Conservation (phyloP, 192 early-diverging fungal genomes). For the Linnemannia schmuckeri region DNA sequence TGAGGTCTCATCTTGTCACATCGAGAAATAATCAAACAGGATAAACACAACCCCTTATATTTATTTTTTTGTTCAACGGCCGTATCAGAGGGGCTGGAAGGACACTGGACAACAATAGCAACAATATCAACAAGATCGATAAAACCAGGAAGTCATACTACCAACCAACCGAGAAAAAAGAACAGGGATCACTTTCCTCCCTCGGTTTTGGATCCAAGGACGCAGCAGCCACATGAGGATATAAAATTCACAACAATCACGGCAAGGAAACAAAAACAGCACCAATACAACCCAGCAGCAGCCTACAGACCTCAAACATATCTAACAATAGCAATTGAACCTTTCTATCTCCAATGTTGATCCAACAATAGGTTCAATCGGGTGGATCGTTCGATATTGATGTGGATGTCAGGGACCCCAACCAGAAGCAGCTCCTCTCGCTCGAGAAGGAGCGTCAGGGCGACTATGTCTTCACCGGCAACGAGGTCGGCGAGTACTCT, state of each 20-base stretch:
- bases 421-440: slow-evolving; percentile 73
- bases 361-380: slow-evolving; percentile 82
- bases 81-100: background rate
- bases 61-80: background rate
- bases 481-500: slow-evolving; percentile 89
- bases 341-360: background rate
- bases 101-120: background rate
- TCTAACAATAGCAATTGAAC: background rate
- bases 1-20: background rate
- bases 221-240: background rate
- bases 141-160: background rate
- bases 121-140: background rate
- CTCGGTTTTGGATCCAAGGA: background rate
- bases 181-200: background rate
- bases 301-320: no score
- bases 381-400: slow-evolving; percentile 99
- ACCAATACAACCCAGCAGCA: no score
- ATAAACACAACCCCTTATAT: background rate
- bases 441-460: slow-evolving; percentile 94
- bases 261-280: background rate
- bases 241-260: background rate
- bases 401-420: slow-evolving; percentile 86
- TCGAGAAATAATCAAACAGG: background rate
- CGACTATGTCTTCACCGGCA: slow-evolving; percentile 94
- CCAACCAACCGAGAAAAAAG: background rate